Evolutionary conservation across 768 basidiomycete genomes (phyloP).

Genomic region (Hericium alpestre): DNA sequence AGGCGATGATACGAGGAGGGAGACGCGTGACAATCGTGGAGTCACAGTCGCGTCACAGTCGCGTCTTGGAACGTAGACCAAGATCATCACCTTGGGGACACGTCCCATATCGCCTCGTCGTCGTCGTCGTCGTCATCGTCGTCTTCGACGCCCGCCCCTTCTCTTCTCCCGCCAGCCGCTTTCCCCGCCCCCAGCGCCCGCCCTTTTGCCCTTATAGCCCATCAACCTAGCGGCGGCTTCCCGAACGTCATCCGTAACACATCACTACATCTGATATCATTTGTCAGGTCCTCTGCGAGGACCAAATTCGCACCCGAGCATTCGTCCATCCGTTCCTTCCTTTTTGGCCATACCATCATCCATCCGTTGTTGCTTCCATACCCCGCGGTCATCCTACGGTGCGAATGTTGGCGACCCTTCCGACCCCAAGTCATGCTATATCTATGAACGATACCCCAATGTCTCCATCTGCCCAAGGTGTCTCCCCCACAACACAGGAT

Average conservation of each 20-base stretch:
- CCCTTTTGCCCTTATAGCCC: too few relatives aligned
- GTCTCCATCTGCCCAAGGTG: constrained; percentile 4
- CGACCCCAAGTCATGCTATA: not conserved
- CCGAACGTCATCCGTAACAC: not conserved
- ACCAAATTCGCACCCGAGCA: not conserved
- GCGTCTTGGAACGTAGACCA: too few relatives aligned
- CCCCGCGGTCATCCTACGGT: not conserved
- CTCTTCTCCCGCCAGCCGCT: too few relatives aligned
- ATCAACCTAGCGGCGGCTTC: not conserved
- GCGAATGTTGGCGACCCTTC: not conserved
- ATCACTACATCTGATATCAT: not conserved
- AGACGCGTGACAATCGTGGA: too few relatives aligned
- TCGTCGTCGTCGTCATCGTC: too few relatives aligned
- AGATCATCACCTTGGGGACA: too few relatives aligned
- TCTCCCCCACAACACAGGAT: not conserved
- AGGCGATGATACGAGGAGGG: too few relatives aligned
- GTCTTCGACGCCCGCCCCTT: too few relatives aligned
- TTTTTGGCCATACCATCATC: not conserved
- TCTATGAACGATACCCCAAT: not conserved
- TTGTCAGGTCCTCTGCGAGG: not conserved
- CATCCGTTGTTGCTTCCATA: not conserved
- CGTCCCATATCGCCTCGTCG: too few relatives aligned
- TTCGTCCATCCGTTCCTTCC: not conserved
- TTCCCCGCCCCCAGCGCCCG: too few relatives aligned
- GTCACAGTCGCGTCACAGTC: too few relatives aligned